phyloP scores from a whole-genome alignment of 441 rosid genomes.

The Gossypium armourianum region DNA sequence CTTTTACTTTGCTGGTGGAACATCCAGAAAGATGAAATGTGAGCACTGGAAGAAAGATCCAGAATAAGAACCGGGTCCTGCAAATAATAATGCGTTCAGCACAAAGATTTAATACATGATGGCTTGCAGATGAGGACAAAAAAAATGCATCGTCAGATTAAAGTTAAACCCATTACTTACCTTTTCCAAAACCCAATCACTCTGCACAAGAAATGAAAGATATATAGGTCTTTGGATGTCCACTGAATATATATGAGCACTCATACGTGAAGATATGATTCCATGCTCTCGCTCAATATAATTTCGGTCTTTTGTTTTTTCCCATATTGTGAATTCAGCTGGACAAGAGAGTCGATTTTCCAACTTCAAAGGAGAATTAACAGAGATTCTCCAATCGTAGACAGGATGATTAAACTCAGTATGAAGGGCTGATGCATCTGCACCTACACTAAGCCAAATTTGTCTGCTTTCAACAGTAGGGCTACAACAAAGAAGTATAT shows the following conservation, averaged over 20 bases:
- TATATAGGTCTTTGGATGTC: constrained; percentile 70
- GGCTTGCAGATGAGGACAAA: constrained; percentile 1
- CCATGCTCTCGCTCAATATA: constrained; percentile 61
- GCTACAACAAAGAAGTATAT: constrained; percentile 59
- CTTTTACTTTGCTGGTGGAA: constrained; percentile 87
- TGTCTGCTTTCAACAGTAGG: constrained; percentile 50
- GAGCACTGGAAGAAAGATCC: constrained; percentile 47
- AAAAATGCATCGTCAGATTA: constrained; percentile 11
- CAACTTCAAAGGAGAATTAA: constrained; percentile 76
- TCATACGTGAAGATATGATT: constrained; percentile 48
- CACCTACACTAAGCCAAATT: constrained; percentile 78
- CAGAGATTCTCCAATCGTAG: constrained; percentile 89
- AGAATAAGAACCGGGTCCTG: constrained; percentile 78
- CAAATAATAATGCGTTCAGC: constrained; percentile 18
- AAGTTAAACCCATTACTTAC: constrained; percentile 41
- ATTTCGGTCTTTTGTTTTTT: constrained; percentile 66
- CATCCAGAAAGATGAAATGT: constrained; percentile 84
- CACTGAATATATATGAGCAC: constrained; percentile 57
- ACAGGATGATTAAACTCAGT: constrained; percentile 87
- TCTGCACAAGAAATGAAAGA: constrained; percentile 65
- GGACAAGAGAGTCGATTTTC: constrained; percentile 93
- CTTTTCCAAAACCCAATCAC: constrained; percentile 93
- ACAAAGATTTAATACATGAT: not conserved
- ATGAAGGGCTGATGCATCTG: constrained; percentile 84
- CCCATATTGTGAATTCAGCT: constrained; percentile 81